Evolutionary conservation across 257 asterid genomes (phyloP).

Genomic region (Gentiana dahurica): DNA sequence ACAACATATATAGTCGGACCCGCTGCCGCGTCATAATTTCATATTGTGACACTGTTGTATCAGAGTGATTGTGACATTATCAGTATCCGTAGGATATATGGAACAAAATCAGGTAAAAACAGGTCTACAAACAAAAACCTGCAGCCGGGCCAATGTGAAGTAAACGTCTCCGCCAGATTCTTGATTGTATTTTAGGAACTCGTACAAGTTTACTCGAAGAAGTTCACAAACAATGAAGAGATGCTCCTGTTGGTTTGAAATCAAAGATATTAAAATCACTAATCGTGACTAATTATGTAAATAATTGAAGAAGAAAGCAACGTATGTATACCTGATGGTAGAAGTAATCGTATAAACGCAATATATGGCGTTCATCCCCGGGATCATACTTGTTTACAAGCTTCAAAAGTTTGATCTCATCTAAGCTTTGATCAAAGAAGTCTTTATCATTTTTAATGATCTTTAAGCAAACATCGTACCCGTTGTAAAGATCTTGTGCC

Average conservation of each 20-base stretch:
- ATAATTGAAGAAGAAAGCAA: neutral
- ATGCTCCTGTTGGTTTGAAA: constrained; percentile 47
- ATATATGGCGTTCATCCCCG: constrained; percentile 59
- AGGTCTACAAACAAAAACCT: constrained; percentile 29
- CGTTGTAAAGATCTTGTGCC: constrained; percentile 66
- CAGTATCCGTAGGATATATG: neutral
- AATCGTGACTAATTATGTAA: neutral
- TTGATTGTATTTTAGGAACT: constrained; percentile 69
- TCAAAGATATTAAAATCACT: neutral
- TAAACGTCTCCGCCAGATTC: constrained; percentile 78
- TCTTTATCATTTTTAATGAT: constrained; percentile 89
- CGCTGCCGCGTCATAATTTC: neutral
- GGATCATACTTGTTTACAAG: constrained; percentile 84
- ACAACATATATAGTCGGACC: too few species aligned
- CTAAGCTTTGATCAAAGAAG: constrained; percentile 86
- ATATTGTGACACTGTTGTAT: neutral
- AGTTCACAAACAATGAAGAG: constrained; percentile 83
- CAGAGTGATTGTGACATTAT: neutral
- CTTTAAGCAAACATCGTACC: constrained; percentile 82
- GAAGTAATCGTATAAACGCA: constrained; percentile 85
- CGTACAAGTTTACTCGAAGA: constrained; percentile 80
- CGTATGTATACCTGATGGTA: constrained; percentile 60
- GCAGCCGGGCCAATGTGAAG: constrained; percentile 67
- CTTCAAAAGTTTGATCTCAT: constrained; percentile 85
- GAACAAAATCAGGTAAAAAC: neutral